phyloP scores from a whole-genome alignment of 345 rosid genomes.

The Gossypium herbaceum region DNA sequence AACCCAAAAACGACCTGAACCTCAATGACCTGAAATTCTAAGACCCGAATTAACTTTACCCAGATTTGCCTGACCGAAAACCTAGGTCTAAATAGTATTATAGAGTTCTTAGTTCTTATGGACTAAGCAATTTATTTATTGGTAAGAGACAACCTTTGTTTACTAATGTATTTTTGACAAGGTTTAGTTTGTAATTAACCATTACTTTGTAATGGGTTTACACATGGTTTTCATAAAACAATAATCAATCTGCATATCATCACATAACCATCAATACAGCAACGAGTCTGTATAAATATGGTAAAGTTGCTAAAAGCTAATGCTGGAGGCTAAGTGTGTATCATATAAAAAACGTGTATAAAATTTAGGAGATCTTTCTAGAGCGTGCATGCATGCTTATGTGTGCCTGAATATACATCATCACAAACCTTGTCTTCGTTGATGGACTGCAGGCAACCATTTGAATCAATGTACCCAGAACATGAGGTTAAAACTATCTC shows the following conservation, averaged over 20 bases:
- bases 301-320: not conserved
- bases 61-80: no score
- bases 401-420: not conserved
- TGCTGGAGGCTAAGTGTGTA: not conserved
- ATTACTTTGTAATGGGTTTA: not conserved
- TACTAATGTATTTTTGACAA: not conserved
- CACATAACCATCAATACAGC: not conserved
- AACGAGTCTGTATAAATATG: not conserved
- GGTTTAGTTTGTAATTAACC: not conserved
- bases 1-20: no score
- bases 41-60: no score
- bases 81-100: not conserved
- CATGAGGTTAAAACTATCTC: constrained; percentile 89
- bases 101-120: constrained; percentile 1
- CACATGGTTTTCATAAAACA: not conserved
- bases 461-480: constrained; percentile 61
- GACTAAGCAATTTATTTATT: not conserved
- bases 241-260: not conserved
- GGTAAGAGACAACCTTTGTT: not conserved
- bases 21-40: no score
- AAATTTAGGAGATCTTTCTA: not conserved
- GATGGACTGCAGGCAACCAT: constrained; percentile 48
- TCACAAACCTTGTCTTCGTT: constrained; percentile 57
- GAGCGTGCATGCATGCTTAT: not conserved
- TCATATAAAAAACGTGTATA: not conserved